Percentiles rank a stretch among this genome's conserved stretches.
Evolutionary conservation across 2,329 filamentous ascomycete genomes (phyloP).

Genomic region (Arthroderma sp.): DNA sequence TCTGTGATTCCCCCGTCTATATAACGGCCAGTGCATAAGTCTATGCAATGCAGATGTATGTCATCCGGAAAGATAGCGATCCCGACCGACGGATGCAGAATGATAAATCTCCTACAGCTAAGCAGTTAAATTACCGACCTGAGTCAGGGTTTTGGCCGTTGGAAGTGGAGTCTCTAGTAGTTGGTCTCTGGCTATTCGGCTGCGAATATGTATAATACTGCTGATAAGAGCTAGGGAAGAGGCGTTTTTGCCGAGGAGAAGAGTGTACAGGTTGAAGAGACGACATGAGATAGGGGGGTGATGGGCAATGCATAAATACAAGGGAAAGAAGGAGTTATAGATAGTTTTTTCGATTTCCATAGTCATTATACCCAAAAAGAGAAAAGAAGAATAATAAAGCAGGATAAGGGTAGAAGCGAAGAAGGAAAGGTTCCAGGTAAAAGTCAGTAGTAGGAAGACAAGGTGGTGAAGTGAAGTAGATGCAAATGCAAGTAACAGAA

Average conservation of each 20-base stretch:
- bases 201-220: not conserved
- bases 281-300: too few relatives aligned
- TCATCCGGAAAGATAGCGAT: not conserved
- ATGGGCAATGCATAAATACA: not conserved
- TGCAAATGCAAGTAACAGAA: not conserved
- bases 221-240: not conserved
- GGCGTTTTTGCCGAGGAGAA: not conserved
- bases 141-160: not conserved
- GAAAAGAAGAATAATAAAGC: not conserved
- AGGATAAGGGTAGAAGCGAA: not conserved
- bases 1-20: not conserved
- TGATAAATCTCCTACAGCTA: not conserved
- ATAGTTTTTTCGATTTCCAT: conserved; percentile 1
- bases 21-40: not conserved
- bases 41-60: not conserved
- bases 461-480: not conserved
- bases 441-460: not conserved
- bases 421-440: not conserved
- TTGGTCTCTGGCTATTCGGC: too few relatives aligned
- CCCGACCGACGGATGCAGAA: not conserved
- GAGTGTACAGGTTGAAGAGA: too few relatives aligned
- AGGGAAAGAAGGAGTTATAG: not conserved
- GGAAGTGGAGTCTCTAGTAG: not conserved
- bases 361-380: conserved; percentile 5
- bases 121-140: not conserved